Evolutionary conservation across 1,284 basidiomycete genomes (phyloP), one percentile per base, ranked within the genome.

Genomic region (Heterobasidion annosum): DNA sequence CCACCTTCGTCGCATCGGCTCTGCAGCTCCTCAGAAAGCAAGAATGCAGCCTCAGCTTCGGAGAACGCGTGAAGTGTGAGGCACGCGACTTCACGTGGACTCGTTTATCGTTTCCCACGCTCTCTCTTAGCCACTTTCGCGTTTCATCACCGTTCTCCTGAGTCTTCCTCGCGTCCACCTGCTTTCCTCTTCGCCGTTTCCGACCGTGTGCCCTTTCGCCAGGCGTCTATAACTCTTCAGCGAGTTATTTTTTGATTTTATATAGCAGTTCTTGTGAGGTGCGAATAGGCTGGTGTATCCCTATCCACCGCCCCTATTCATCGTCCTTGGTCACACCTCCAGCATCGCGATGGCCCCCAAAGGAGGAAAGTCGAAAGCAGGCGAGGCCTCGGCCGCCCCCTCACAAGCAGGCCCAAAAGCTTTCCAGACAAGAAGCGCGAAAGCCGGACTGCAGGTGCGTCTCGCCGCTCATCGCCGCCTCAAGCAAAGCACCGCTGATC

Each of bases 361-460:
- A 65, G 70, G 69, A 32, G 70, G 69, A 52, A 71, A 73, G 51
- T 68, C 70, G 51, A 73, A 70, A 59, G 48, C 64, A 5, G 70
- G 70, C 32, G 67, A 70, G 43, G 62, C 63, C 15, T 25, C 48
- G 13, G 33, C 61, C 16, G 34, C 53, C 32, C 13, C 48, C 8
- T 9, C 48, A 16, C 32, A 33, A 10, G 37, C 72, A 49, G 59
- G 78, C 70, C 34, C 65, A 68, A 56, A 59, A 37, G 33, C 43
- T 5, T 59, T 59, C 51, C 58, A 59, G 37, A 59, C 55, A 18
- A 51, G 55, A 16, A 57, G 53, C 44, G 45, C 55, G 25, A 59
- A 59, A 40, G 58, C 58, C 0, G 51, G 58, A 16, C 58, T 59
- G 8, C 55, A 57, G 55, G 55, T 59, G 10, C 16, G 40, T 33